Evolutionary conservation across 768 basidiomycete species (phyloP).

Genomic region (Mrakia hoshinonis): DNA sequence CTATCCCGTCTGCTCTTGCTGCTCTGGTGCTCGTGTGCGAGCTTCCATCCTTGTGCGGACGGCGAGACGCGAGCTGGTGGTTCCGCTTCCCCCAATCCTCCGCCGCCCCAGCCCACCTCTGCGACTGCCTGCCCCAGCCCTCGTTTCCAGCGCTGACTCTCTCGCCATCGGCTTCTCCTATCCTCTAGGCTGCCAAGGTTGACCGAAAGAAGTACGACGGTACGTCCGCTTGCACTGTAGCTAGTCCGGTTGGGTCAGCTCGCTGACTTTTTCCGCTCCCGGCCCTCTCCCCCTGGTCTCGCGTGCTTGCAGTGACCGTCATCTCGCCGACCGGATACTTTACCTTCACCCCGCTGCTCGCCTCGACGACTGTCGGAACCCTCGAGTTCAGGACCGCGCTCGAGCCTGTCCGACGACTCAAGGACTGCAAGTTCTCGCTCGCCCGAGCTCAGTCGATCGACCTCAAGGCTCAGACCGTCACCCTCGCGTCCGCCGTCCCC

Average conservation of each 20-base stretch:
- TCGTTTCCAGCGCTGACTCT: background rate
- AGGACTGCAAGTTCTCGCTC: constrained; percentile 28
- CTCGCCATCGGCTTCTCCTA: background rate
- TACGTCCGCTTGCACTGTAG: no score
- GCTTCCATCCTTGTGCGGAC: background rate
- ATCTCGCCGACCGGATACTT: constrained; percentile 32
- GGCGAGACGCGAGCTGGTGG: background rate
- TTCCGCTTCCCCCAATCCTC: background rate
- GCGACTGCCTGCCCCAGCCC: background rate
- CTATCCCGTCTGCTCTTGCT: no score
- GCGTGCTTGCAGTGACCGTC: constrained; percentile 15
- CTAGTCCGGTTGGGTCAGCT: constrained; percentile 19
- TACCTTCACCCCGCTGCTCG: constrained; percentile 34
- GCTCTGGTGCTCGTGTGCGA: no score
- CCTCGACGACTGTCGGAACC: constrained; percentile 60
- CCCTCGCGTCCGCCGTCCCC: constrained; percentile 26
- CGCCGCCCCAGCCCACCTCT: background rate
- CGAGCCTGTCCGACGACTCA: constrained; percentile 55
- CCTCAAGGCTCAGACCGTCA: constrained; percentile 24
- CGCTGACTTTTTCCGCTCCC: background rate
- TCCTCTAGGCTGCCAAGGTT: constrained; percentile 30
- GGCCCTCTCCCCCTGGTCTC: background rate
- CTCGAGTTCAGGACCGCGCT: constrained; percentile 71
- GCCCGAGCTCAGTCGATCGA: constrained; percentile 21
- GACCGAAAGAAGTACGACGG: constrained; percentile 38